phyloP scores from a whole-genome alignment of 2,329 filamentous ascomycete genomes.

The Pseudocercospora musae region DNA sequence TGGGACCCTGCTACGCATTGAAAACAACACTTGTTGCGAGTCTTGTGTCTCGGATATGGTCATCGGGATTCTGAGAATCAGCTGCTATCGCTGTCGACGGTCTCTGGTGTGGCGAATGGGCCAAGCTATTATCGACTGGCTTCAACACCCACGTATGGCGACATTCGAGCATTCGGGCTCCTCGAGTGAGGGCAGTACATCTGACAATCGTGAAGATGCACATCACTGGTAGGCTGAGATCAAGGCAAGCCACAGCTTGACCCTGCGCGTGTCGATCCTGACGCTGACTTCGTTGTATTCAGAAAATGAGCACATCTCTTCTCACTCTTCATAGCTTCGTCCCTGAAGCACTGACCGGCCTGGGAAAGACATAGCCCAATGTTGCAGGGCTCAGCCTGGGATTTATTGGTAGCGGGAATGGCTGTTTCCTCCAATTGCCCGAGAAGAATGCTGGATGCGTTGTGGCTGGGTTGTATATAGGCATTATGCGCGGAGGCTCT shows the following conservation, averaged over 20 bases:
- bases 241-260: neutral
- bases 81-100: constrained; percentile 19
- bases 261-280: neutral
- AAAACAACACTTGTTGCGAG: constrained; percentile 22
- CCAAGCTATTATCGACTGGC: constrained; percentile 10
- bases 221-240: constrained; percentile 4
- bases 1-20: neutral
- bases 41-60: constrained; percentile 16
- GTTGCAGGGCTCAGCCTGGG: constrained; percentile 44
- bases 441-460: constrained; percentile 77
- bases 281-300: neutral
- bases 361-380: constrained; percentile 41
- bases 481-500: neutral
- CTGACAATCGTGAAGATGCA: neutral
- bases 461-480: constrained; percentile 54
- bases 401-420: constrained; percentile 43
- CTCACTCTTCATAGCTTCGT: constrained; percentile 27
- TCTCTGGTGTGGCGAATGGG: constrained; percentile 12
- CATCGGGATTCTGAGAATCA: constrained; percentile 8
- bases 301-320: neutral
- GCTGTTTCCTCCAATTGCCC: constrained; percentile 56
- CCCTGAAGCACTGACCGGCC: constrained; percentile 9
- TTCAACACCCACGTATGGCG: neutral
- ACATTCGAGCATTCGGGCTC: neutral
- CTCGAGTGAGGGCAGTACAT: neutral